Base-by-base conservation (phyloP, 495 filamentous ascomycete species). In the Thermothielavioides terrestris region DNA sequence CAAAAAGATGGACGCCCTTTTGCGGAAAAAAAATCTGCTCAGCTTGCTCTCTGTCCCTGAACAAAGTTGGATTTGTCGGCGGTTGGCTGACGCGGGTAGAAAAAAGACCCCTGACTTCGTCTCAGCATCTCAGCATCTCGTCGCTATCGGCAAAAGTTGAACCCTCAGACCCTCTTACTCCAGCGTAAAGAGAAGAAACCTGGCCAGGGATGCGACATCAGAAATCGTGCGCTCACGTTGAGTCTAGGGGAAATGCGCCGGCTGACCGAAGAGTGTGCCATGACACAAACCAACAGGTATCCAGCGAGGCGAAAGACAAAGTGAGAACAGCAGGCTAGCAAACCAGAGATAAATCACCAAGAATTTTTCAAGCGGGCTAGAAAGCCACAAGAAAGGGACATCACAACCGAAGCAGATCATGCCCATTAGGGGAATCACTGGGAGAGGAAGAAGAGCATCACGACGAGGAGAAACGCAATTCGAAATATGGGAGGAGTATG, bases 281-380 rank as follows among this genome's bases (percentile, higher is more conserved):
- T 34, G 30, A 30, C 27, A 42, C 37, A 30, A n/a, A 43, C 42
- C 41, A 54, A 58, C 30, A 58, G 59, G 62, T 61, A 63, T 60
- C 62, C 55, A 53, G 55, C 51, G 52, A 49, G 38, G 44, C 31
- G 18, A 52, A 50, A 45, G 49, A 59, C 41, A 31, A 53, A 54
- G 32, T 20, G 39, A 46, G 49, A 50, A 31, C 43, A 43, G 37
- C n/a, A n/a, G n/a, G n/a, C n/a, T 39, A 36, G 18, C 17, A 20
- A 21, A 44, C 35, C 21, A 40, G 25, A 34, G 32, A 41, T 18
- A 63, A 37, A 65, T 65, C 58, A 70, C 56, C 51, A 54, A 59
- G 45, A 67, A 22, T 14, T 6, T 35, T 57, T 57, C 55, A 35
- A 55, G 36, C 44, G 55, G 43, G 56, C 43, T 18, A 45, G 36